A percentile compares a stretch with the other conserved stretches of the same genome.
Conservation (phyloP, 257 asterid species). For the Plantago major region DNA sequence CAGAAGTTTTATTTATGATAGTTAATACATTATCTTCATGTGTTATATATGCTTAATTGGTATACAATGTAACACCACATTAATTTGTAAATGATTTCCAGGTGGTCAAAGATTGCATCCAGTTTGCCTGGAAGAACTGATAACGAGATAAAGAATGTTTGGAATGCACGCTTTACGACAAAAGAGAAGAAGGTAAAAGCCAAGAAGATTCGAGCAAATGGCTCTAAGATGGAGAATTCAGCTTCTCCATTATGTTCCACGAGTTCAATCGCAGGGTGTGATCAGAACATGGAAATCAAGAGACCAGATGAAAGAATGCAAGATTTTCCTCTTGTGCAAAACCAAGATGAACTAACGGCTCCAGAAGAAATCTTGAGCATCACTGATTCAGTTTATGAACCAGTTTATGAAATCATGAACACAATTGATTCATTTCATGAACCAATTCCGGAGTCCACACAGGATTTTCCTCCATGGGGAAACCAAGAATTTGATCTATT, state of each 20-base stretch:
- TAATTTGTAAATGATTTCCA: slow-evolving; percentile 8
- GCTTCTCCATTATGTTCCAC: slow-evolving; percentile 28
- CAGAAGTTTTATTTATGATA: no score
- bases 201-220: slow-evolving; percentile 8
- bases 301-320: neutral
- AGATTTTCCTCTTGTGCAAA: neutral
- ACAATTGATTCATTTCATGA: no score
- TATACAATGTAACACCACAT: neutral
- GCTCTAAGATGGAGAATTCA: neutral
- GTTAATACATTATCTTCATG: no score
- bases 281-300: neutral
- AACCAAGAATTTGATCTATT: neutral
- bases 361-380: slow-evolving; percentile 10
- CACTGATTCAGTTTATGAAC: no score
- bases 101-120: slow-evolving; percentile 86
- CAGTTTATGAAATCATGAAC: no score
- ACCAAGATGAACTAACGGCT: neutral
- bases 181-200: neutral
- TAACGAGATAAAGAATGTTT: slow-evolving; percentile 78
- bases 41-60: no score
- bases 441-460: no score
- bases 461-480: no score
- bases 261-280: slow-evolving; percentile 21
- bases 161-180: slow-evolving; percentile 76
- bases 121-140: slow-evolving; percentile 78